Evolutionary conservation across 768 basidiomycete species (phyloP).

Genomic region (Hypholoma sublateritium): DNA sequence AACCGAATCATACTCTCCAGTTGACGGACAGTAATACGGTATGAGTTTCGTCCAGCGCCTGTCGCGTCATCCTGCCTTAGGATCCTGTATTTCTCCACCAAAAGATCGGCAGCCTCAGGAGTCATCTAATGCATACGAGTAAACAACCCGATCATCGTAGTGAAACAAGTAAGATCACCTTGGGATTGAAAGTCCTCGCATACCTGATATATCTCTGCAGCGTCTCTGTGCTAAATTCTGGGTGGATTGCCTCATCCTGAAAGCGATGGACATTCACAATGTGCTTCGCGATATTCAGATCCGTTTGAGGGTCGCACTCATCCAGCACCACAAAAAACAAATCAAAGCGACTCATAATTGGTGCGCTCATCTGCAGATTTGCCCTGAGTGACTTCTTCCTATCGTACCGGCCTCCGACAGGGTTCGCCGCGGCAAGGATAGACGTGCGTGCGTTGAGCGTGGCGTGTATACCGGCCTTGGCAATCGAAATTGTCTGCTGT

Average conservation of each 20-base stretch:
- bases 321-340: conserved; percentile 98
- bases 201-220: conserved; percentile 96
- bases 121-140: conserved; percentile 62
- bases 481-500: conserved; percentile 99
- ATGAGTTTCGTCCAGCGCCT: conserved; percentile 87
- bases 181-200: conserved; percentile 96
- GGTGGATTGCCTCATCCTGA: conserved; percentile 91
- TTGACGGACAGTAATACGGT: conserved; percentile 97
- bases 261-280: conserved; percentile 98
- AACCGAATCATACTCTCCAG: conserved; percentile 98
- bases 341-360: conserved; percentile 99
- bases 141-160: conserved; percentile 3
- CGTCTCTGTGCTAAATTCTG: conserved; percentile 97
- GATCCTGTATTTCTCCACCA: conserved; percentile 94
- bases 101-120: conserved; percentile 85
- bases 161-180: conserved; percentile 49
- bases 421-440: conserved; percentile 97
- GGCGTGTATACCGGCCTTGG: conserved; percentile 98
- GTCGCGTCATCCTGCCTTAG: conserved; percentile 91
- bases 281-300: conserved; percentile 92
- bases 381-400: conserved; percentile 88
- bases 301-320: conserved; percentile 91
- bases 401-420: conserved; percentile 95
- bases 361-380: conserved; percentile 96
- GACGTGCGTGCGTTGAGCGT: conserved; percentile 97